Evolutionary conservation across 352 stramenopile species (phyloP), one percentile per base, ranked within the genome.

Genomic region (Phytophthora tubulina): DNA sequence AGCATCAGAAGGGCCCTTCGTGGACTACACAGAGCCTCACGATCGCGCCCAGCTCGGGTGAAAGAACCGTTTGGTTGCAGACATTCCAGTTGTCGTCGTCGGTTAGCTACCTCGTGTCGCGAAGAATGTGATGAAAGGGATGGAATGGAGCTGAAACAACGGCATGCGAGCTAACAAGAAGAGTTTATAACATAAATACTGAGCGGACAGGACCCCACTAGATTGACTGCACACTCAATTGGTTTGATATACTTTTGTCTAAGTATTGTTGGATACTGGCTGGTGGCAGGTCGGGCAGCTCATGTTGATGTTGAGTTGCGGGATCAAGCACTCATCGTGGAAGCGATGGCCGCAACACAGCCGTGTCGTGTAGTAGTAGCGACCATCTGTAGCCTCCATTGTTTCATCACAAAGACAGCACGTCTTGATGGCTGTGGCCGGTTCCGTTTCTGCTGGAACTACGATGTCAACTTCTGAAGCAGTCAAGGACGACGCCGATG

Each of bases 281-380:
- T 74, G 61, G 2, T 69, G 57, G 33, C 80, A 86, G 0, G 72
- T 76, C 11, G 78, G 78, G 14, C 80, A 86, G 14, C 33, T 64
- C 60, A 86, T 81, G 35, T 32, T 41, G 44, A 75, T 61, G 63
- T 88, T 88, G n/a, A 88, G 72, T 33, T 73, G 56, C 21, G 46
- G 49, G 27, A 88, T 52, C 48, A 82, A 70, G 74, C 81, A 88
- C 65, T 86, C 81, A 48, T 88, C 76, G 67, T 88, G 81, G 71
- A 86, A 88, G 5, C 69, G 50, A 31, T 88, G 79, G 36, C 81
- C 73, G 56, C 79, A 88, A 11, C 32, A 42, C 42, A 88, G 48
- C 14, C 33, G 63, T 14, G 72, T 79, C 3, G 63, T 71, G 48
- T 80, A 75, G 17, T 60, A 66, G 17, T 57, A 67, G 15, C 51